Conservation (phyloP, 805 yeast genomes). For the Saccharomycopsis sp. region DNA sequence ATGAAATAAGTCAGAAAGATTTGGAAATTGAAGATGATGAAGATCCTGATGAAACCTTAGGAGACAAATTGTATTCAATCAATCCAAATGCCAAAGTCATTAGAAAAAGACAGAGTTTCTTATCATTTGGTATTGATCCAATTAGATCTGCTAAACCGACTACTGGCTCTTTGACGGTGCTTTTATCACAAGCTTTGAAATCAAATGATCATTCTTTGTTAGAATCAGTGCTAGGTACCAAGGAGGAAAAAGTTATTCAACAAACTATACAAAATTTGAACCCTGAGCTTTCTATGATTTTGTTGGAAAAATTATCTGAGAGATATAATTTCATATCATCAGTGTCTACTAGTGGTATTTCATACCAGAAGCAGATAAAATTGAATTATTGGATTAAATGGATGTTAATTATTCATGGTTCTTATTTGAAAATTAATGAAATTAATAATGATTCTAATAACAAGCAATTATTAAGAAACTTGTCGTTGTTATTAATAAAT, state of each 20-base stretch:
- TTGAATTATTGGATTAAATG: constrained; percentile 77
- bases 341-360: constrained; percentile 37
- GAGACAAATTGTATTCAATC: constrained; percentile 38
- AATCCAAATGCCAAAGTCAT: constrained; percentile 27
- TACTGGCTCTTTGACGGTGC: constrained; percentile 73
- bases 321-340: constrained; percentile 26
- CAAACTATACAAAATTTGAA: constrained; percentile 50
- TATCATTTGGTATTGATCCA: constrained; percentile 23
- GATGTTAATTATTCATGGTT: constrained; percentile 79
- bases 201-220: constrained; percentile 81
- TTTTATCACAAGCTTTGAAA: constrained; percentile 82
- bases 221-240: constrained; percentile 65
- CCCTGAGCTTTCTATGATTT: constrained; percentile 43
- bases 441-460: constrained; percentile 29
- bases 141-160: constrained; percentile 36
- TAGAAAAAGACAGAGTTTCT: constrained; percentile 12
- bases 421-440: constrained; percentile 48
- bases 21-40: constrained; percentile 30
- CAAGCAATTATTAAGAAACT: constrained; percentile 42
- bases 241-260: constrained; percentile 46
- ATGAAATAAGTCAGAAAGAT: constrained; percentile 29
- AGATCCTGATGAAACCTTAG: constrained; percentile 40
- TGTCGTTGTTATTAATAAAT: constrained; percentile 47
- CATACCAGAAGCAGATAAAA: constrained; percentile 34
- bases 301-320: constrained; percentile 56